These are phyloP conservation scores for Cymbidium sinense DNA, from an alignment of 106 monocot genomes.

Conservation along the genomic window DNA sequence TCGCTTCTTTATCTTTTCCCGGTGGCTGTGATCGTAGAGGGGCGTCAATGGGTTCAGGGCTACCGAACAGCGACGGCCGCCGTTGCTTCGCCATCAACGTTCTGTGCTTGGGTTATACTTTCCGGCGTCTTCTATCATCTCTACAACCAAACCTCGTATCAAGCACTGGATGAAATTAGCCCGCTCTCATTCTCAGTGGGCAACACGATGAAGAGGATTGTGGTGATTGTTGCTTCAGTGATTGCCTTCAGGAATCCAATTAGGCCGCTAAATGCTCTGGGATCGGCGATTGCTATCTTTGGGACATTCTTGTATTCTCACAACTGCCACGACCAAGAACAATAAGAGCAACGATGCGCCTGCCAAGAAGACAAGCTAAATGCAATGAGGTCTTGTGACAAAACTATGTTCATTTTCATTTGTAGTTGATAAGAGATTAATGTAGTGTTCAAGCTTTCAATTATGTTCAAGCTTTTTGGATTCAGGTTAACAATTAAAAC, in stretches of 20 bases:
- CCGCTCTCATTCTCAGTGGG: constrained; percentile 58
- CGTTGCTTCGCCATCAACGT: constrained; percentile 15
- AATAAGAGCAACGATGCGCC: constrained; percentile 6
- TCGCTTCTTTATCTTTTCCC: constrained; percentile 46
- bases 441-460: too few species aligned
- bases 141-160: constrained; percentile 64
- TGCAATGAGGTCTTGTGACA: not conserved
- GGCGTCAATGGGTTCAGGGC: constrained; percentile 37
- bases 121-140: constrained; percentile 66
- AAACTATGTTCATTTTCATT: too few species aligned
- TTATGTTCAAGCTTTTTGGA: too few species aligned
- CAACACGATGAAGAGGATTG: constrained; percentile 67
- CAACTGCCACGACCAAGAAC: constrained; percentile 13
- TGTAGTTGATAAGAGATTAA: not conserved
- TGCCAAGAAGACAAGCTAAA: not conserved
- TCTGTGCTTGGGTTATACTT: constrained; percentile 42
- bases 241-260: constrained; percentile 53
- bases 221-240: constrained; percentile 50
- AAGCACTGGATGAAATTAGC: constrained; percentile 50
- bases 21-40: constrained; percentile 45
- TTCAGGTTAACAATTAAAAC: too few species aligned
- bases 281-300: constrained; percentile 41
- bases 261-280: constrained; percentile 53
- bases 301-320: constrained; percentile 67
- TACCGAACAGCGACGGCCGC: constrained; percentile 16